phyloP scores from a whole-genome alignment of 2,329 filamentous ascomycete species.

The Nectriaceae sp. region DNA sequence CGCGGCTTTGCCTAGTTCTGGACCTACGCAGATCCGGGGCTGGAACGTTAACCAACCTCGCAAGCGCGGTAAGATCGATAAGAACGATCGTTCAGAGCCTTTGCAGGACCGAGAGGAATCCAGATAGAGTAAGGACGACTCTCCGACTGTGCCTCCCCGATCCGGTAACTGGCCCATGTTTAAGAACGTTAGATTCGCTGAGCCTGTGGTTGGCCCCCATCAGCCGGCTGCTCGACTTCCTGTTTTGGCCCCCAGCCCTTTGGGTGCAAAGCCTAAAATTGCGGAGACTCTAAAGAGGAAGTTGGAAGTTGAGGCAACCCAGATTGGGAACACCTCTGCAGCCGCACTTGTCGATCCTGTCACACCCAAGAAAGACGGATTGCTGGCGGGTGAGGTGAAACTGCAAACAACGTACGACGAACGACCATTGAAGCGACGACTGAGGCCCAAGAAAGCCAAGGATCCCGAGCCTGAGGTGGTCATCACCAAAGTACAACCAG shows the following conservation, averaged over 20 bases:
- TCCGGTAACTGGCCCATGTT: constrained; percentile 14
- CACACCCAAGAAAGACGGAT: background rate
- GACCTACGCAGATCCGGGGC: constrained; percentile 57
- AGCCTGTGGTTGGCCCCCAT: constrained; percentile 21
- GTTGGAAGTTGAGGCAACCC: background rate
- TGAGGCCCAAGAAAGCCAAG: constrained; percentile 20
- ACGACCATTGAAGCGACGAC: constrained; percentile 19
- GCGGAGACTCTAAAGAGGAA: background rate
- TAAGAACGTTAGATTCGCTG: constrained; percentile 26
- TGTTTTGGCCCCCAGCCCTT: no score
- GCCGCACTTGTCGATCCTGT: background rate
- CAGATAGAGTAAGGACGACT: constrained; percentile 38
- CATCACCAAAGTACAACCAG: constrained; percentile 8
- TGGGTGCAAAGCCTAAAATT: background rate
- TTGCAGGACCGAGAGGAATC: constrained; percentile 39
- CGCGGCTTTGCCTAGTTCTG: constrained; percentile 56
- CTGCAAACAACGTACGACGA: constrained; percentile 5
- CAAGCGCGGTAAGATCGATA: constrained; percentile 38
- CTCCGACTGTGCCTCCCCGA: constrained; percentile 22
- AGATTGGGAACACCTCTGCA: no score
- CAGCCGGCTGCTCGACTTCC: constrained; percentile 8
- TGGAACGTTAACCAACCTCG: constrained; percentile 52
- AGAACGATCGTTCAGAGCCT: constrained; percentile 34
- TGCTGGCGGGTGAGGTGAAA: no score
- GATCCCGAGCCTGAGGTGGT: background rate